Evolutionary conservation across 306 rosid genomes (phyloP).

Genomic region (Fagus sylvatica): DNA sequence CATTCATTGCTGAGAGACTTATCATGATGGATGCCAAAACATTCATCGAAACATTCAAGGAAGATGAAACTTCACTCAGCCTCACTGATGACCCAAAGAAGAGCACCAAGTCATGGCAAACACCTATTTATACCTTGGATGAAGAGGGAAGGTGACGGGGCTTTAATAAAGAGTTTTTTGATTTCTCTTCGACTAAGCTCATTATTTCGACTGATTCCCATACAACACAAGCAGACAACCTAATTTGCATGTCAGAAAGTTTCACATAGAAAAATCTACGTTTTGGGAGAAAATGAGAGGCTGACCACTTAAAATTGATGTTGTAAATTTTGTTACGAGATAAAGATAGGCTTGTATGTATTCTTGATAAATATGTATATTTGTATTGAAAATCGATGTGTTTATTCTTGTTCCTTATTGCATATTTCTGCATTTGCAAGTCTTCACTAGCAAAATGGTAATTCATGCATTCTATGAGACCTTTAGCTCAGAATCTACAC

Average conservation of each 20-base stretch:
- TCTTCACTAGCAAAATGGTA: not conserved
- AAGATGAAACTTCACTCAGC: constrained; percentile 63
- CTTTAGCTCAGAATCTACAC: not conserved
- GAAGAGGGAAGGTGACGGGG: constrained; percentile 52
- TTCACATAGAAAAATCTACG: not conserved
- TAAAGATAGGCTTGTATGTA: constrained; percentile 30
- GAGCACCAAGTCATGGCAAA: constrained; percentile 86
- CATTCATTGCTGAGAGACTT: constrained; percentile 92
- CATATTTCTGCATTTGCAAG: not conserved
- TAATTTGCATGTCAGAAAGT: constrained; percentile 6
- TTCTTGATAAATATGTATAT: constrained; percentile 19
- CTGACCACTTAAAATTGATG: constrained; percentile 19
- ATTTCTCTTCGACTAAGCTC: not conserved
- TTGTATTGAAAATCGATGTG: not conserved
- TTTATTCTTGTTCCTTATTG: not conserved
- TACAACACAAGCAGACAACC: not conserved
- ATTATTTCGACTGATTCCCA: not conserved
- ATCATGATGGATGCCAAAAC: constrained; percentile 78
- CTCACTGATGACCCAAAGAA: constrained; percentile 94
- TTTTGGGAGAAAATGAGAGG: constrained; percentile 25
- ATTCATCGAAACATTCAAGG: constrained; percentile 80
- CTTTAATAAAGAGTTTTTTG: not conserved
- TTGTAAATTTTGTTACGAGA: constrained; percentile 47
- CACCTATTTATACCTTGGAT: constrained; percentile 67
- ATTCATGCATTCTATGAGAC: not conserved